Conservation (phyloP, 257 asterid genomes). For the Cynanchum wilfordii region DNA sequence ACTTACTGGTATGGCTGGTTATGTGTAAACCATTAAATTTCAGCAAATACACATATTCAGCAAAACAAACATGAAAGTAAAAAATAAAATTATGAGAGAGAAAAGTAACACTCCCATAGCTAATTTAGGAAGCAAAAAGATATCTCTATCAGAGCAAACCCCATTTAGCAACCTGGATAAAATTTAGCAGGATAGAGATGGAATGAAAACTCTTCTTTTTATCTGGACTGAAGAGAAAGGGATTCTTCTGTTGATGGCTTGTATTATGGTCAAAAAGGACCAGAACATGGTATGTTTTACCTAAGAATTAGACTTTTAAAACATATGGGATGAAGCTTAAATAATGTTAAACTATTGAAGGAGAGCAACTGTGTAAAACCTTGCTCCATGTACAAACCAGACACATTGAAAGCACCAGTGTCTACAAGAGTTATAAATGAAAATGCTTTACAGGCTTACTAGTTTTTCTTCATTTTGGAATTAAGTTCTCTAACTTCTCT, state of each 20-base stretch:
- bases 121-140: background rate
- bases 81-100: background rate
- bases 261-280: background rate
- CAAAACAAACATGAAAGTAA: background rate
- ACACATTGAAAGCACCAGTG: background rate
- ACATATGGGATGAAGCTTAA: background rate
- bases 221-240: background rate
- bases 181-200: background rate
- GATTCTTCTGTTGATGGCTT: background rate
- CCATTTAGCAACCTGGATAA: background rate
- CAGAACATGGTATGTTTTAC: background rate
- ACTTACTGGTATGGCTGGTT: background rate
- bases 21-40: background rate
- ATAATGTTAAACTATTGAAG: background rate
- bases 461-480: background rate
- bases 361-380: background rate
- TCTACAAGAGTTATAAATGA: background rate
- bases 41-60: background rate
- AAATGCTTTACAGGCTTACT: background rate
- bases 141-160: background rate
- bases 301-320: background rate
- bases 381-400: background rate
- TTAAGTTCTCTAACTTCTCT: background rate
- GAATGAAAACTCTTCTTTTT: background rate
- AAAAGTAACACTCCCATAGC: background rate